Base-by-base conservation (phyloP, 1,284 basidiomycete species). In the Chondrostereum purpureum region DNA sequence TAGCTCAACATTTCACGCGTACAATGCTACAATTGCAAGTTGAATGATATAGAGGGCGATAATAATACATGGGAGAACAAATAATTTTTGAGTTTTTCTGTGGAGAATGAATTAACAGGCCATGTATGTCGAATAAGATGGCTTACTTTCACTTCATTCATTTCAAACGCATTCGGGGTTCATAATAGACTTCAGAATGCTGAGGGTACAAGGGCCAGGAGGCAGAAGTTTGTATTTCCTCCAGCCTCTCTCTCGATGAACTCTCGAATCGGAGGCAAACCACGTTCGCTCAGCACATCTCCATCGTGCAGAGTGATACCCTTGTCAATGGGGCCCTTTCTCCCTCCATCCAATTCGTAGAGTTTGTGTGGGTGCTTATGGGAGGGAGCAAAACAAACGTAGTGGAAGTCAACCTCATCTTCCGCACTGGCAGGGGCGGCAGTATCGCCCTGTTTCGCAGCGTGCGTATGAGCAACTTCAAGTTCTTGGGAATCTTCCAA, bases 191-290 rank as follows among this genome's bases (percentile, higher is more conserved):
- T n/a, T n/a, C n/a, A n/a, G n/a, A n/a, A n/a, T n/a, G n/a, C n/a
- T n/a, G n/a, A n/a, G n/a, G n/a, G n/a, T n/a, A 57, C 58, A 39
- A 66, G 48, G 4, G 59, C 64, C 57, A 65, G 54, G 20, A 66
- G 51, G 52, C 59, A 62, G 46, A 65, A 65, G 18, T 55, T 52
- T 13, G 60, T 49, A 42, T 58, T 58, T 33, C 46, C 53, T 11
- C 55, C 57, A 24, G 55, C 42, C 43, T 58, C 55, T 35, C 53
- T 44, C 20, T 47, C 39, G 22, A 65, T 55, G 46, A 57, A 63
- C 3, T 60, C 53, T 33, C 53, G 55, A n/a, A 66, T 53, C 16
- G 64, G 43, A 39, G 52, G 47, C 45, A 61, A 47, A 2, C 47
- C 54, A n/a, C 35, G 45, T n/a, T 56, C 53, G 35, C 52, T 45